These are phyloP conservation scores for Ceriops decandra DNA, from an alignment of 345 rosid species.

Conservation along the genomic window DNA sequence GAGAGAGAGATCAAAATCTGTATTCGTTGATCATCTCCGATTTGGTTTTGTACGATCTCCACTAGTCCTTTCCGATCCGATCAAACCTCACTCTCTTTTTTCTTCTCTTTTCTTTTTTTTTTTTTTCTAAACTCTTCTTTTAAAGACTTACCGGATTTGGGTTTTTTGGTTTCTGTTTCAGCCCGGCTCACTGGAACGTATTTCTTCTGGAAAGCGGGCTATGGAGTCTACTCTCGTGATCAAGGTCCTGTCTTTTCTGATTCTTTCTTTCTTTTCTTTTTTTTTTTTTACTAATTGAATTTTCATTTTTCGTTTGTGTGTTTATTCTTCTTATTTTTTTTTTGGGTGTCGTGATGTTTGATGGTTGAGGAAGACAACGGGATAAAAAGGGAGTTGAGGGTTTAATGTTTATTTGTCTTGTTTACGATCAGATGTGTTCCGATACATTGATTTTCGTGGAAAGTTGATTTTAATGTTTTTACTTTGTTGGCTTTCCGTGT, in stretches of 20 bases:
- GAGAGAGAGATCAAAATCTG: too few species aligned
- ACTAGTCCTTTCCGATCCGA: background rate
- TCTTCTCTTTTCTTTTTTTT: background rate
- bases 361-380: too few species aligned
- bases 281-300: background rate
- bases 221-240: conserved; percentile 55
- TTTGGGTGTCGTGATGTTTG: too few species aligned
- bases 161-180: background rate
- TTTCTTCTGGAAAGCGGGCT: background rate
- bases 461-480: too few species aligned
- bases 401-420: too few species aligned
- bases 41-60: background rate
- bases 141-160: conserved; percentile 11
- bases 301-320: background rate
- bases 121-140: too few species aligned
- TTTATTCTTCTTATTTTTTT: background rate
- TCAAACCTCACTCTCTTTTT: background rate
- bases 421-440: too few species aligned
- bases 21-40: background rate
- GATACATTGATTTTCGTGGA: too few species aligned
- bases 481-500: too few species aligned
- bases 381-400: too few species aligned
- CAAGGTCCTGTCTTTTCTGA: conserved; percentile 38
- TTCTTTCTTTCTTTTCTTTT: background rate
- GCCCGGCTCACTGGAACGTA: conserved; percentile 19